These are phyloP conservation scores for Pleurotus salmoneostramineus DNA, from an alignment of 768 basidiomycete species.

Conservation along the genomic window DNA sequence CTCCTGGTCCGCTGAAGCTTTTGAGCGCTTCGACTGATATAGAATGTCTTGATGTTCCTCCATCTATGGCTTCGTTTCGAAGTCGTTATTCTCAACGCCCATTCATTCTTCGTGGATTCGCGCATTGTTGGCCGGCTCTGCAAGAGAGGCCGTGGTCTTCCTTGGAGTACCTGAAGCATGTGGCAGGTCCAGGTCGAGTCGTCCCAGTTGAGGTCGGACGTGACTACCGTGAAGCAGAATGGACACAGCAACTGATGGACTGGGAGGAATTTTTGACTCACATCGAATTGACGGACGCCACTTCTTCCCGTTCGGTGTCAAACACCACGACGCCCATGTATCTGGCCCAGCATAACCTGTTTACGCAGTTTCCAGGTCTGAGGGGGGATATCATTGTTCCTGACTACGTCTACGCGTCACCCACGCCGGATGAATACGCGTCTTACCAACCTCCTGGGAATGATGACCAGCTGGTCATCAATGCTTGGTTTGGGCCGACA, in stretches of 20 bases:
- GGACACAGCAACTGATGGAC: constrained; percentile 75
- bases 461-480: constrained; percentile 62
- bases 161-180: constrained; percentile 59
- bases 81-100: constrained; percentile 42
- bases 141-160: constrained; percentile 67
- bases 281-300: constrained; percentile 27
- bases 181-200: constrained; percentile 76
- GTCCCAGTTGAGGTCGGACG: constrained; percentile 41
- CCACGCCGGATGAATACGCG: constrained; percentile 37
- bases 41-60: constrained; percentile 39
- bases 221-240: constrained; percentile 31
- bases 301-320: constrained; percentile 11
- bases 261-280: constrained; percentile 74
- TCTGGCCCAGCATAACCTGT: constrained; percentile 87
- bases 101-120: constrained; percentile 69
- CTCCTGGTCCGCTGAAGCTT: constrained; percentile 11
- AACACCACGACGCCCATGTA: constrained; percentile 43
- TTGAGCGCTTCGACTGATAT: constrained; percentile 22
- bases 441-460: constrained; percentile 63
- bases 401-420: constrained; percentile 79
- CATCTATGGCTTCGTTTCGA: constrained; percentile 58
- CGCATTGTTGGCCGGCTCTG: constrained; percentile 76
- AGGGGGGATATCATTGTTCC: constrained; percentile 76
- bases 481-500: constrained; percentile 80
- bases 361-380: constrained; percentile 80